Conservation (phyloP, 768 basidiomycete genomes). For the Pleurotus djamor region DNA sequence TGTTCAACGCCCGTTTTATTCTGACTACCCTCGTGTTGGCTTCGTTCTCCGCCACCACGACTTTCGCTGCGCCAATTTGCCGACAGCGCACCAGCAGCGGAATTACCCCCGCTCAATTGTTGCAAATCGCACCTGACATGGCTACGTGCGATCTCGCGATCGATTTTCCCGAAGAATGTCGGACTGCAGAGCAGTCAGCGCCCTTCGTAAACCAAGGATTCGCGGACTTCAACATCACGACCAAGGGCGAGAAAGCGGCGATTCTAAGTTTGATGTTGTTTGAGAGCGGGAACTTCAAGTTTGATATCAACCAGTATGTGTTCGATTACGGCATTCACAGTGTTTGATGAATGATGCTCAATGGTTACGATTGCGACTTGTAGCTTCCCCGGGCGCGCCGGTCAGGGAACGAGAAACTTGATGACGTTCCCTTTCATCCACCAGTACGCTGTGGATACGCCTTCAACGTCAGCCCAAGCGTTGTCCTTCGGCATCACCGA, state of each 20-base stretch:
- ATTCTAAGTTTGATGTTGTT: constrained; percentile 18
- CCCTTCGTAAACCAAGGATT: constrained; percentile 20
- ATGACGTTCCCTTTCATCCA: constrained; percentile 21
- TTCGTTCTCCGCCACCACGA: not conserved
- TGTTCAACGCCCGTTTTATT: not conserved
- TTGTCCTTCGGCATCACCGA: constrained; percentile 11
- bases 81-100: not conserved
- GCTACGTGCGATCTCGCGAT: constrained; percentile 12
- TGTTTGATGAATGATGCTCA: too few species aligned
- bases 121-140: constrained; percentile 14
- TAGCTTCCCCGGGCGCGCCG: constrained; percentile 15
- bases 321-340: too few species aligned
- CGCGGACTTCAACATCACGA: constrained; percentile 12
- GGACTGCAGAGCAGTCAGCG: constrained; percentile 16
- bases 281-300: constrained; percentile 16
- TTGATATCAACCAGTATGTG: constrained; percentile 17
- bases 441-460: constrained; percentile 20
- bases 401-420: constrained; percentile 19
- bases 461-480: constrained; percentile 12
- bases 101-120: constrained; percentile 15
- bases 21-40: not conserved
- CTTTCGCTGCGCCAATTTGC: constrained; percentile 5
- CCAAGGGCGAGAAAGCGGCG: constrained; percentile 17
- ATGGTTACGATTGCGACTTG: too few species aligned
- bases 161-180: constrained; percentile 15